Percentiles rank a stretch among this genome's conserved stretches.
phyloP scores from a whole-genome alignment of 306 rosid species.

The Cercis canadensis region DNA sequence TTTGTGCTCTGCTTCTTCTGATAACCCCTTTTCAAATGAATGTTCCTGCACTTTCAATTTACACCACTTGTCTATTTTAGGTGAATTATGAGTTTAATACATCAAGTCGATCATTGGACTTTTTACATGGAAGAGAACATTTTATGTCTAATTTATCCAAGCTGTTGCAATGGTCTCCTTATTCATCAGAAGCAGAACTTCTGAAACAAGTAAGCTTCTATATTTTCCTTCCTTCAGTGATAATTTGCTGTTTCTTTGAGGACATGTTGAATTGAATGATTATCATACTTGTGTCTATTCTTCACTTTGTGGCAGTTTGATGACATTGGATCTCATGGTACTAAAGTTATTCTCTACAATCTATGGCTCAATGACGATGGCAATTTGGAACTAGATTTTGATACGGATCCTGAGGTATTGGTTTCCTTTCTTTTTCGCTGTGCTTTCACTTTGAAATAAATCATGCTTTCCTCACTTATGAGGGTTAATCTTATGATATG shows the following conservation, averaged over 20 bases:
- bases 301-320: slow-evolving; percentile 57
- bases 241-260: not conserved
- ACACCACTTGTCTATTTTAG: slow-evolving; percentile 54
- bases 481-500: slow-evolving; percentile 31
- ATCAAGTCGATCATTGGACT: slow-evolving; percentile 52
- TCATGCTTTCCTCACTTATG: slow-evolving; percentile 22
- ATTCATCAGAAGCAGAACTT: slow-evolving; percentile 82
- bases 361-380: slow-evolving; percentile 83
- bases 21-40: slow-evolving; percentile 26
- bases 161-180: slow-evolving; percentile 89
- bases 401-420: slow-evolving; percentile 69
- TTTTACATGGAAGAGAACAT: slow-evolving; percentile 68
- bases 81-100: slow-evolving; percentile 72
- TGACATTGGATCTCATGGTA: slow-evolving; percentile 83
- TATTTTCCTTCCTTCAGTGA: slow-evolving; percentile 23
- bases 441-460: slow-evolving; percentile 5
- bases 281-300: not conserved
- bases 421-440: slow-evolving; percentile 1
- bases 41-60: slow-evolving; percentile 21
- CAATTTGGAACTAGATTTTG: slow-evolving; percentile 73
- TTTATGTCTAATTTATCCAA: slow-evolving; percentile 66
- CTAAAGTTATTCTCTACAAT: slow-evolving; percentile 86
- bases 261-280: slow-evolving; percentile 11
- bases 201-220: slow-evolving; percentile 71
- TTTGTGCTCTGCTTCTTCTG: slow-evolving; percentile 28